Evolutionary conservation across 2,329 filamentous ascomycete genomes (phyloP).

Genomic region (Aureobasidium namibiae): DNA sequence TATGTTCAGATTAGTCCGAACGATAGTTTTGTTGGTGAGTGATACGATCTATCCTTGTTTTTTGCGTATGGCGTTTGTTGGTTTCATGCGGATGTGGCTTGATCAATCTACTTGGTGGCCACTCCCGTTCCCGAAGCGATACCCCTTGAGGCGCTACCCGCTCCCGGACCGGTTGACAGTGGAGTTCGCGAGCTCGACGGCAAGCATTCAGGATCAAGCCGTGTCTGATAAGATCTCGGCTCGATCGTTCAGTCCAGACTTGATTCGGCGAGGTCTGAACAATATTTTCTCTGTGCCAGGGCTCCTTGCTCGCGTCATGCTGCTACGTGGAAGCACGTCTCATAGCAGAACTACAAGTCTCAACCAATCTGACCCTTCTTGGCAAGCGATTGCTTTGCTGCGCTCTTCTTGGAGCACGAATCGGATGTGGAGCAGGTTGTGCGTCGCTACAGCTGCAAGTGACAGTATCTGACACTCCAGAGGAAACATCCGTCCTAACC

Average conservation of each 20-base stretch:
- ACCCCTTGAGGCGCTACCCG: background rate
- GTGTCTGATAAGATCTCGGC: background rate
- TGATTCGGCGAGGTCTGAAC: background rate
- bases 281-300: background rate
- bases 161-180: background rate
- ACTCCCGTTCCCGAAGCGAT: background rate
- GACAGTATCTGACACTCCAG: background rate
- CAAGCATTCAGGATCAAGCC: background rate
- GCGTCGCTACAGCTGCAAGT: background rate
- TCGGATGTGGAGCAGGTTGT: background rate
- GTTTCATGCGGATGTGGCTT: background rate
- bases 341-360: background rate
- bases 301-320: background rate
- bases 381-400: background rate
- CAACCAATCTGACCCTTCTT: background rate
- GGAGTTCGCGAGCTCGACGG: background rate
- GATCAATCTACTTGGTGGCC: background rate
- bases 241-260: background rate
- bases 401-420: background rate
- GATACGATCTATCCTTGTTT: background rate
- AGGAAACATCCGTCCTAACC: too few relatives aligned
- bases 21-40: conserved; percentile 62
- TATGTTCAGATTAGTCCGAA: conserved; percentile 75
- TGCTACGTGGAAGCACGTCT: background rate
- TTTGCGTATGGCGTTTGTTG: background rate